Evolutionary conservation across 768 basidiomycete genomes (phyloP), one percentile per base, ranked within the genome.

Genomic region (Strobilomyces confusus): DNA sequence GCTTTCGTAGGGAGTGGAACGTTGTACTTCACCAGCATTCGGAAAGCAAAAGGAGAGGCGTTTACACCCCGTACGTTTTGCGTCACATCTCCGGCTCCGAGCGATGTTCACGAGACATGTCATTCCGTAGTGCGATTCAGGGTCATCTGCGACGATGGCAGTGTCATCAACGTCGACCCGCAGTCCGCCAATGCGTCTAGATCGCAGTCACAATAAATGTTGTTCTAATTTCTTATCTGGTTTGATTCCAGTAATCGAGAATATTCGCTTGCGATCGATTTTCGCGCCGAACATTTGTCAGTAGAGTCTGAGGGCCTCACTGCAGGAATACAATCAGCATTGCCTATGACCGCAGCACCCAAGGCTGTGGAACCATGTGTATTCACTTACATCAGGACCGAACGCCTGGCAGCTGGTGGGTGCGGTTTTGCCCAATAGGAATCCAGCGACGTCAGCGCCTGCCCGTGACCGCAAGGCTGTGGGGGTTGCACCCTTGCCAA

Each of bases 1-100:
- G 20, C 9, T 22, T 41, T 26, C 23, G 7, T 52, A 89, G 88
- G 80, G 20, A 75, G 82, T 19, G 89, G 89, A 7, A 92, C 87
- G 17, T 67, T 91, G 2, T 91, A 92, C 63, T 92, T 91, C 66
- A 91, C 89, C 3, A 90, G 87, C 65, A 85, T 92, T 51, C 78
- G 89, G 40, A 85, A 82, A 71, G 81, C 77, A 15, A 91, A 89
- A 63, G 88, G 87, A 9, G 71, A 78, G 37, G 79, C 79, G 1
- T 91, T 87, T 65, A 82, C 78, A 32, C 83, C 85, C 4, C 63
- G 87, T 92, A 67, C 56, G 46, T 51, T 22, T 5, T 34, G 19
- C 5, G 14, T 40, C 44, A 51, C 25, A 13, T 7, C 15, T 38
- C 22, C 5, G 14, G 36, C 23, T 4, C 9, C 4, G 4, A 26